Percentiles rank a stretch among this genome's conserved stretches.
Conservation (phyloP, 352 stramenopile species). For the Globisporangium viniferum region DNA sequence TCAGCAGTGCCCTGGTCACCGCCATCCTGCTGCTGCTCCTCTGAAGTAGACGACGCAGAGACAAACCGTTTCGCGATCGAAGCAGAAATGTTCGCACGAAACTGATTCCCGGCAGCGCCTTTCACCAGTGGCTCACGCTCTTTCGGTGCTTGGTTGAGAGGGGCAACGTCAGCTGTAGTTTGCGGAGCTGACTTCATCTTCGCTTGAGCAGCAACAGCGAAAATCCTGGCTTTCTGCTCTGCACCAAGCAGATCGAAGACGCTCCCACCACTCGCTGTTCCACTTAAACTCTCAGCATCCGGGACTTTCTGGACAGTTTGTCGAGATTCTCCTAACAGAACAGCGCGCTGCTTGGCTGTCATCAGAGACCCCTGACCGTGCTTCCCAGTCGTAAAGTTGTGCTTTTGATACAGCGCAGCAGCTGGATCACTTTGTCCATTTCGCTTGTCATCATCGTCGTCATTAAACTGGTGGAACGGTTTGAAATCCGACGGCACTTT, state of each 20-base stretch:
- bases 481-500: conserved; percentile 54
- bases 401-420: conserved; percentile 44
- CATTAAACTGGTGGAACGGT: conserved; percentile 42
- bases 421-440: conserved; percentile 12
- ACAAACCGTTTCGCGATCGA: conserved; percentile 84
- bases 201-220: conserved; percentile 32
- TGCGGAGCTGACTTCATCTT: conserved; percentile 10
- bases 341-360: conserved; percentile 50
- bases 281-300: not conserved
- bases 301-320: not conserved
- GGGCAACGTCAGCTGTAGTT: not conserved
- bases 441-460: conserved; percentile 20
- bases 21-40: conserved; percentile 11
- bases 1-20: not conserved
- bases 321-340: conserved; percentile 29
- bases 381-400: conserved; percentile 52
- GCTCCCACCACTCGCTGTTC: conserved; percentile 22
- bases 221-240: conserved; percentile 44
- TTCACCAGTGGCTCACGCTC: conserved; percentile 38
- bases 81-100: conserved; percentile 73
- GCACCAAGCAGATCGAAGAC: conserved; percentile 61
- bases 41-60: conserved; percentile 27
- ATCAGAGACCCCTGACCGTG: conserved; percentile 29
- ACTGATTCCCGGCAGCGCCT: conserved; percentile 33
- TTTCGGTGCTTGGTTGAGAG: not conserved